Evolutionary conservation across 163 green algal genomes (phyloP).

Genomic region (Chloromonas sp.): DNA sequence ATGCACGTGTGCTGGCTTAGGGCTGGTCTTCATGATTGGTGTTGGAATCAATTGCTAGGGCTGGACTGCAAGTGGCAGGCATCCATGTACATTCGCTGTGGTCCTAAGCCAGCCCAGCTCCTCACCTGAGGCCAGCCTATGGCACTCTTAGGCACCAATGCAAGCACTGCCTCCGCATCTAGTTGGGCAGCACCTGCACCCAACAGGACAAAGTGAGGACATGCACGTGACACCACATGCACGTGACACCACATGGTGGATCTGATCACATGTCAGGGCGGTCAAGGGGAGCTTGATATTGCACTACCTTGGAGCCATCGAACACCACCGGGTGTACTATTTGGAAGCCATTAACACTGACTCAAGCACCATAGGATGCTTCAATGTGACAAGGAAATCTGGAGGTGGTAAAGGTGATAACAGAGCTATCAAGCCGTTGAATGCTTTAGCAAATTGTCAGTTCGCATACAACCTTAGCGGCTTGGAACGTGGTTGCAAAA

Average conservation of each 20-base stretch:
- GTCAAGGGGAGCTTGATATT: not conserved
- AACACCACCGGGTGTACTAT: too few relatives aligned
- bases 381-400: not conserved
- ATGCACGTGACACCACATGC: not conserved
- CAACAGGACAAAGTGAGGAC: not conserved
- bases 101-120: not conserved
- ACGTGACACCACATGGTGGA: not conserved
- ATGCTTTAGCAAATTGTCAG: not conserved
- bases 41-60: too few relatives aligned
- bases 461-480: not conserved
- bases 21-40: too few relatives aligned
- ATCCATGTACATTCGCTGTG: too few relatives aligned
- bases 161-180: not conserved
- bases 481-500: not conserved
- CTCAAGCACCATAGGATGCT: too few relatives aligned
- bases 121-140: conserved; percentile 1
- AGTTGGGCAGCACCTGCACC: not conserved
- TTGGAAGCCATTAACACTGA: too few relatives aligned
- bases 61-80: too few relatives aligned
- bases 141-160: not conserved
- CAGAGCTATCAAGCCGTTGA: not conserved
- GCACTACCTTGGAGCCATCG: too few relatives aligned
- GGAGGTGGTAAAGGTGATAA: not conserved
- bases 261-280: not conserved
- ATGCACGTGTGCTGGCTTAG: too few relatives aligned